Evolutionary conservation across 192 early-diverging fungal species (phyloP), one percentile per base, ranked within the genome.

Genomic region (Martensiomyces pterosporus): DNA sequence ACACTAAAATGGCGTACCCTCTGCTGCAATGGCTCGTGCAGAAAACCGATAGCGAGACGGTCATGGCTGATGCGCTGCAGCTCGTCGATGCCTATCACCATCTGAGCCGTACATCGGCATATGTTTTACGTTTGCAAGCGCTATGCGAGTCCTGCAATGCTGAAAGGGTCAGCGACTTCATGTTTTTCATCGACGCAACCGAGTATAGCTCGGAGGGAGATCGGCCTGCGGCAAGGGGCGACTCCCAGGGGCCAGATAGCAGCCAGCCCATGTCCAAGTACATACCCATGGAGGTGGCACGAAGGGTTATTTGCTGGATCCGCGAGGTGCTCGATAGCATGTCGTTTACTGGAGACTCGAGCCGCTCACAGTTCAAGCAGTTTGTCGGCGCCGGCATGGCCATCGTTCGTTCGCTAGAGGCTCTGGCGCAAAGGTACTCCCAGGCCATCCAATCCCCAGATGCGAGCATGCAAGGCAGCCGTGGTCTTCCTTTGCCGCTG

Each of bases 51-150:
- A 27, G 57, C n/a, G 44, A 39, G 12, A 27, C 50, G 13, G 80
- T 82, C n/a, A 77, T 87, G 70, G 36, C 52, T 8, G 84, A 87
- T 41, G 82, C 71, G 32, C 52, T 70, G 38, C 58, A 79, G 62
- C 55, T 85, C 8, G 82, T 83, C 25, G 64, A 73, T 24, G 80
- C 79, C 7, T 84, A 84, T 59, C 76, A 79, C 29, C 75, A 79
- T 19, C 57, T 84, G 8, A 67, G 57, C 35, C 75, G 72, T 26
- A 47, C 66, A 6, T 68, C 79, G 4, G 81, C 80, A 8, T 86
- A 82, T 39, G 55, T 71, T 8, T 50, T 75, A 24, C 77, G 82
- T 0, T 38, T 80, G n/a, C 64, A 72, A 35, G 58, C 53, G 10
- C 60, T 85, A 27, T 77, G 70, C 41, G 71, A 81, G 43, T 34